Percentiles rank a stretch among this genome's conserved stretches.
phyloP scores from a whole-genome alignment of 2,329 filamentous ascomycete genomes.

The Fusarium incarnatum region DNA sequence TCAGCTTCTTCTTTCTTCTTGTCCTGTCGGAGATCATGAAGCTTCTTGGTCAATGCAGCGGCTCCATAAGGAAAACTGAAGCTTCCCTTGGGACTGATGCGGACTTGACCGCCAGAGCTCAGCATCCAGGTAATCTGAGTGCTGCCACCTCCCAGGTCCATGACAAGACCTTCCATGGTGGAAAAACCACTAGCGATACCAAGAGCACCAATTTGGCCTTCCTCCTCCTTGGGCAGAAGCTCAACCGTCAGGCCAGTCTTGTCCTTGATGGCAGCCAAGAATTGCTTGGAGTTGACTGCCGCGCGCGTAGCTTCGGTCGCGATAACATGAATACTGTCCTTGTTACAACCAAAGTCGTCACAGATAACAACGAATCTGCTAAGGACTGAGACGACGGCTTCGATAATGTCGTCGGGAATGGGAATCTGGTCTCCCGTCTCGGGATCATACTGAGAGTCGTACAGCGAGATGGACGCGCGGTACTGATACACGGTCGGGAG shows the following conservation, averaged over 20 bases:
- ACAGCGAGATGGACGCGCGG: slow-evolving; percentile 49
- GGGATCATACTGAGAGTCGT: slow-evolving; percentile 49
- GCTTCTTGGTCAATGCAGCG: slow-evolving; percentile 69
- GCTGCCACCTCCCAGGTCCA: slow-evolving; percentile 78
- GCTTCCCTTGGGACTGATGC: slow-evolving; percentile 65
- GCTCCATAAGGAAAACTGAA: slow-evolving; percentile 78
- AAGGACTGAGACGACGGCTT: slow-evolving; percentile 45
- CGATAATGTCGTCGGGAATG: slow-evolving; percentile 47
- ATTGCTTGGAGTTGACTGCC: slow-evolving; percentile 47
- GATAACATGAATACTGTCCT: slow-evolving; percentile 47
- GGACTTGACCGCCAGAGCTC: slow-evolving; percentile 60
- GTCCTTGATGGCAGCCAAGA: slow-evolving; percentile 58
- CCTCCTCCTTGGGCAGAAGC: slow-evolving; percentile 73
- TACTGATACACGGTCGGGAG: slow-evolving; percentile 61
- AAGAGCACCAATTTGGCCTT: slow-evolving; percentile 73
- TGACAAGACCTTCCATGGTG: slow-evolving; percentile 72
- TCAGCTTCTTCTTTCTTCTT: slow-evolving; percentile 55
- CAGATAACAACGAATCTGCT: slow-evolving; percentile 48
- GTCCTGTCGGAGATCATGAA: slow-evolving; percentile 58
- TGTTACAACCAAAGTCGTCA: slow-evolving; percentile 43
- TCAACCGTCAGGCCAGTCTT: slow-evolving; percentile 70
- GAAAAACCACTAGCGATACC: slow-evolving; percentile 74
- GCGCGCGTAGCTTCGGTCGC: slow-evolving; percentile 51
- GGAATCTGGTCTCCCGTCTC: slow-evolving; percentile 49
- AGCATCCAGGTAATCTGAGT: slow-evolving; percentile 77